These are phyloP conservation scores for Tricholoma terreum DNA, from an alignment of 768 basidiomycete species.

Conservation along the genomic window DNA sequence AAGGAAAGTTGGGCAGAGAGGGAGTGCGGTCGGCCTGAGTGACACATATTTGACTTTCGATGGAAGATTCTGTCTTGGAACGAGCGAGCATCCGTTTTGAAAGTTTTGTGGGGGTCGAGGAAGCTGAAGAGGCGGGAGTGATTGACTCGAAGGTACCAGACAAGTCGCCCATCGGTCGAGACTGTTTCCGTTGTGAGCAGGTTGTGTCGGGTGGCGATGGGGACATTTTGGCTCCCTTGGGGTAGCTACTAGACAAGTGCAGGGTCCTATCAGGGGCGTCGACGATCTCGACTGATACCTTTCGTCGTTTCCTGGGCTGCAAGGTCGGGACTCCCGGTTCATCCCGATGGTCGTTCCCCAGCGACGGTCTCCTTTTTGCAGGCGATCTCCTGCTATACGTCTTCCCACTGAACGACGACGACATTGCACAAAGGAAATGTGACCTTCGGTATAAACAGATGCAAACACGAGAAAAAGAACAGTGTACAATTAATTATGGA, in stretches of 20 bases:
- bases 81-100: conserved; percentile 73
- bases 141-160: conserved; percentile 44
- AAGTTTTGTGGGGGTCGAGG: conserved; percentile 40
- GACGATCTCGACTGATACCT: conserved; percentile 18
- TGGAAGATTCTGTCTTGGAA: conserved; percentile 59
- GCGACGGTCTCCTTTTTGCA: conserved; percentile 22
- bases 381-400: conserved; percentile 35
- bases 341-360: neutral
- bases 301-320: conserved; percentile 24
- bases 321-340: neutral
- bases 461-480: too few relatives aligned
- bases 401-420: conserved; percentile 23
- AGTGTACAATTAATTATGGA: too few relatives aligned
- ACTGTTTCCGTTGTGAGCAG: neutral
- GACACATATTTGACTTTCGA: conserved; percentile 27
- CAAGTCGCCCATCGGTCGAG: conserved; percentile 38
- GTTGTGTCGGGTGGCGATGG: neutral
- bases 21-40: conserved; percentile 29
- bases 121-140: conserved; percentile 23
- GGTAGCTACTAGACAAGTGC: too few relatives aligned
- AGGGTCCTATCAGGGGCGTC: conserved; percentile 9
- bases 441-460: too few relatives aligned
- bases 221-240: conserved; percentile 13
- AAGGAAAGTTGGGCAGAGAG: conserved; percentile 34
- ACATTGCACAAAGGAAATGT: too few relatives aligned